phyloP scores from a whole-genome alignment of 345 rosid genomes.

The Anacardium occidentale region DNA sequence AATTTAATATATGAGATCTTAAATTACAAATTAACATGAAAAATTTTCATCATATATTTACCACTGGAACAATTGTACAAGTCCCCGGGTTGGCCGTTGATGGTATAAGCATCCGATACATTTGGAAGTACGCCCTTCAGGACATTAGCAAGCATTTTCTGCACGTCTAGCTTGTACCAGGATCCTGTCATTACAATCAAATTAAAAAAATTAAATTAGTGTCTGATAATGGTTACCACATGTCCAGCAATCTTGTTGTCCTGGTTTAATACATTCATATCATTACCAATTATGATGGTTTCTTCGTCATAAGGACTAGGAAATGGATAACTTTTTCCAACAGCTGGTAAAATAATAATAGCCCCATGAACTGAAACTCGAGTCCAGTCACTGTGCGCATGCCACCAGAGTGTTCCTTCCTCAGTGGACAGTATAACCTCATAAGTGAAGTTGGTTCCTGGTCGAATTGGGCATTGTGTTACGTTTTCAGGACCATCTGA shows the following conservation, averaged over 20 bases:
- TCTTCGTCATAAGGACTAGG: slow-evolving; percentile 35
- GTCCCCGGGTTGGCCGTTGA: slow-evolving; percentile 41
- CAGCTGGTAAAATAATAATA: slow-evolving; percentile 25
- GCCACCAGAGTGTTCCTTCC: slow-evolving; percentile 44
- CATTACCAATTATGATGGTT: slow-evolving; percentile 29
- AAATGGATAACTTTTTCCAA: slow-evolving; percentile 29
- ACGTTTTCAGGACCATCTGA: slow-evolving; percentile 48
- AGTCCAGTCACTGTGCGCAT: slow-evolving; percentile 31
- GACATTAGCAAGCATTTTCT: too few species aligned
- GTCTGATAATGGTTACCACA: background rate
- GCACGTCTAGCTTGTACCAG: too few species aligned
- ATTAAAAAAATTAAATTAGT: too few species aligned
- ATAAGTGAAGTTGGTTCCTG: slow-evolving; percentile 38
- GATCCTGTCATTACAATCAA: too few species aligned
- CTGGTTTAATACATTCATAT: background rate
- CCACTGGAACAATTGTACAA: slow-evolving; percentile 23
- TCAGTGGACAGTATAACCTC: slow-evolving; percentile 28
- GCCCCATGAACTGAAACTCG: slow-evolving; percentile 49
- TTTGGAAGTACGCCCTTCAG: background rate
- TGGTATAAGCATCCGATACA: background rate
- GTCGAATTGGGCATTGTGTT: slow-evolving; percentile 48
- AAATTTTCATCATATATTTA: background rate
- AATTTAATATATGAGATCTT: too few species aligned
- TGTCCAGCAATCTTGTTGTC: too few species aligned
- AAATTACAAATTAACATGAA: background rate